These are phyloP conservation scores for Metschnikowia picachoensis DNA, from an alignment of 805 yeast species.

Conservation along the genomic window DNA sequence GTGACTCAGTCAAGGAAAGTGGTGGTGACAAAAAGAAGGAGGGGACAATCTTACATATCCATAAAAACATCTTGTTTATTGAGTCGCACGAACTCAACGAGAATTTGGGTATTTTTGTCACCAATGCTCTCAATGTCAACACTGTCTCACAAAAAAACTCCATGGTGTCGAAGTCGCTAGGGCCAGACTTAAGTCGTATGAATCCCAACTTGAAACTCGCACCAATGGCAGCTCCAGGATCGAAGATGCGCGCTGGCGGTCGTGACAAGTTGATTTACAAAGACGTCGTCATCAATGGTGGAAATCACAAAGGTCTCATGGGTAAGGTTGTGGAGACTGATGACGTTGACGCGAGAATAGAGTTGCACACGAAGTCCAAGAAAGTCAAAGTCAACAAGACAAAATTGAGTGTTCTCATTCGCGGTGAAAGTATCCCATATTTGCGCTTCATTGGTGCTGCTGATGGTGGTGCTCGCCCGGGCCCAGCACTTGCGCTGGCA, in stretches of 20 bases:
- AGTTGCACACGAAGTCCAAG: slow-evolving; percentile 88
- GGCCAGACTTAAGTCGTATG: slow-evolving; percentile 75
- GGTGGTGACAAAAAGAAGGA: slow-evolving; percentile 77
- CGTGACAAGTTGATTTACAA: slow-evolving; percentile 80
- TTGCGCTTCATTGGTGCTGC: slow-evolving; percentile 67
- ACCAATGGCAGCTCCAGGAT: slow-evolving; percentile 42
- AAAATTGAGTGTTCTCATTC: slow-evolving; percentile 67
- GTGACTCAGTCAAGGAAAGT: slow-evolving; percentile 86
- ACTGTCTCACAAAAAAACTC: slow-evolving; percentile 85
- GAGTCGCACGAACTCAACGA: slow-evolving; percentile 76
- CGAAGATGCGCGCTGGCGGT: slow-evolving; percentile 56
- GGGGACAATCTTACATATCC: slow-evolving; percentile 84
- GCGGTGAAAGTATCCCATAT: slow-evolving; percentile 71
- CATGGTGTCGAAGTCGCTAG: slow-evolving; percentile 49
- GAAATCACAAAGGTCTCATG: slow-evolving; percentile 93
- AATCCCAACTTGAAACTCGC: slow-evolving; percentile 68
- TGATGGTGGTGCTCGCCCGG: slow-evolving; percentile 18
- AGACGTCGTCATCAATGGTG: slow-evolving; percentile 78
- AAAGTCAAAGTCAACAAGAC: slow-evolving; percentile 79
- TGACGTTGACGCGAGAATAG: slow-evolving; percentile 87
- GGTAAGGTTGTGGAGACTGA: slow-evolving; percentile 94
- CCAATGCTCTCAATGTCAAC: slow-evolving; percentile 68
- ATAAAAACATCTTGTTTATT: slow-evolving; percentile 73
- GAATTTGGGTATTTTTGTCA: slow-evolving; percentile 88
- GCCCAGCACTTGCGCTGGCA: slow-evolving; percentile 19